Evolutionary conservation across 2,329 filamentous ascomycete species (phyloP).

Genomic region (Claviceps sp.): DNA sequence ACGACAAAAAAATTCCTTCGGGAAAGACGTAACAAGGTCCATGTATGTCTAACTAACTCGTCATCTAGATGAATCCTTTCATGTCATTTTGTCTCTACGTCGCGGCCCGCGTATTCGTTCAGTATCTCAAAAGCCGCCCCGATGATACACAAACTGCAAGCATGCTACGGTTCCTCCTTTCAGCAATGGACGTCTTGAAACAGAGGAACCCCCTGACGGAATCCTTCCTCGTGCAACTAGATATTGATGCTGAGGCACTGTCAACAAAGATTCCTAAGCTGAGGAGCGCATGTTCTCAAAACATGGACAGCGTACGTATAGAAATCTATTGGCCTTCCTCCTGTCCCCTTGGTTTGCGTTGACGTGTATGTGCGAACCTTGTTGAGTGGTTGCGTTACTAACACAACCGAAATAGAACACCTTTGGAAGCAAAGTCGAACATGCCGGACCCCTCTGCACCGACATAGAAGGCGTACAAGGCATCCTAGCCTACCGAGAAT

Average conservation of each 20-base stretch:
- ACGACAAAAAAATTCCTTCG: neutral
- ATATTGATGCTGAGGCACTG: slow-evolving; percentile 75
- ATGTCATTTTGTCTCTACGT: slow-evolving; percentile 93
- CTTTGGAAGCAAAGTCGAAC: slow-evolving; percentile 1
- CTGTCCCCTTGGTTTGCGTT: neutral
- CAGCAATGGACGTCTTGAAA: slow-evolving; percentile 82
- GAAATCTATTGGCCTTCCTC: neutral
- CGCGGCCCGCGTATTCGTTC: slow-evolving; percentile 87
- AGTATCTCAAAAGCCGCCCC: slow-evolving; percentile 89
- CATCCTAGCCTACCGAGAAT: slow-evolving; percentile 30
- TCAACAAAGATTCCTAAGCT: slow-evolving; percentile 47
- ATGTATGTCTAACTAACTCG: no score
- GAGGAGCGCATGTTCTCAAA: slow-evolving; percentile 39
- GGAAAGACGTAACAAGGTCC: no score
- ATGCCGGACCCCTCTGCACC: slow-evolving; percentile 16
- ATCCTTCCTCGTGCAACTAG: slow-evolving; percentile 85
- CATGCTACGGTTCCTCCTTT: slow-evolving; percentile 78
- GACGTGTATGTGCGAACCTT: neutral
- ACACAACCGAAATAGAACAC: neutral
- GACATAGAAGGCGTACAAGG: slow-evolving; percentile 25
- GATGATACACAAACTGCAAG: slow-evolving; percentile 67
- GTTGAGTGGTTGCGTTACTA: neutral
- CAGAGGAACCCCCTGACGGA: slow-evolving; percentile 81
- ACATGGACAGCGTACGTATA: slow-evolving; percentile 34
- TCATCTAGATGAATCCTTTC: slow-evolving; percentile 75